Conservation (phyloP, 1,284 basidiomycete genomes). For the Malassezia dermatis region DNA sequence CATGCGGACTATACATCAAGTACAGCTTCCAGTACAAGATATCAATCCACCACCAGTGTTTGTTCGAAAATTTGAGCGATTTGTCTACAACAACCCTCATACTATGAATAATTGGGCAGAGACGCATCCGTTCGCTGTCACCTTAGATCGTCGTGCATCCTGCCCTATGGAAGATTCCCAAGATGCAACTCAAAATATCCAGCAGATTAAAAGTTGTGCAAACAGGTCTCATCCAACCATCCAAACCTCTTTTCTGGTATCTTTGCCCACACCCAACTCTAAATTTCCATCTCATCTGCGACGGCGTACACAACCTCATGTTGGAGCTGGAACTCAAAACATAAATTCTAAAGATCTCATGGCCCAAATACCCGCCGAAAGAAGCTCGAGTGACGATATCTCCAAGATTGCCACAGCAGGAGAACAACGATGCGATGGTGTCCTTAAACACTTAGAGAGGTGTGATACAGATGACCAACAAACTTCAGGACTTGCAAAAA, state of each 20-base stretch:
- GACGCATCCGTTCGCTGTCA: constrained; percentile 6
- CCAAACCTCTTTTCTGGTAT: constrained; percentile 6
- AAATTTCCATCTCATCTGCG: constrained; percentile 7
- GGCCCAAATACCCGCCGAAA: background rate
- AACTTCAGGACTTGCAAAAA: background rate
- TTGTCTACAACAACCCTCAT: background rate
- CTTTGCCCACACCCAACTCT: constrained; percentile 3
- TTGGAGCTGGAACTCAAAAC: background rate
- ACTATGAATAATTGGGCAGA: background rate
- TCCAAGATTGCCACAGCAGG: background rate
- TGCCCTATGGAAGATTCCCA: background rate
- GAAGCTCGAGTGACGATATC: background rate
- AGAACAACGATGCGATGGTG: constrained; percentile 8
- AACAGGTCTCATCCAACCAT: background rate
- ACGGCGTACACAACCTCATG: background rate
- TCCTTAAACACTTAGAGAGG: background rate
- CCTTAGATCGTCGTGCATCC: background rate
- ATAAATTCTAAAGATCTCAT: background rate
- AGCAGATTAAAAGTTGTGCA: background rate
- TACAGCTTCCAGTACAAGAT: background rate
- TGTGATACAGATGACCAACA: background rate
- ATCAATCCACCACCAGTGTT: background rate
- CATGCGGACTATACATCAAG: background rate
- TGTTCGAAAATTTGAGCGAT: background rate
- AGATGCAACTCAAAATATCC: background rate